Percentiles rank a stretch among this genome's conserved stretches.
These are phyloP conservation scores for Microcos paniculata DNA, from an alignment of 345 rosid species.

Conservation along the genomic window DNA sequence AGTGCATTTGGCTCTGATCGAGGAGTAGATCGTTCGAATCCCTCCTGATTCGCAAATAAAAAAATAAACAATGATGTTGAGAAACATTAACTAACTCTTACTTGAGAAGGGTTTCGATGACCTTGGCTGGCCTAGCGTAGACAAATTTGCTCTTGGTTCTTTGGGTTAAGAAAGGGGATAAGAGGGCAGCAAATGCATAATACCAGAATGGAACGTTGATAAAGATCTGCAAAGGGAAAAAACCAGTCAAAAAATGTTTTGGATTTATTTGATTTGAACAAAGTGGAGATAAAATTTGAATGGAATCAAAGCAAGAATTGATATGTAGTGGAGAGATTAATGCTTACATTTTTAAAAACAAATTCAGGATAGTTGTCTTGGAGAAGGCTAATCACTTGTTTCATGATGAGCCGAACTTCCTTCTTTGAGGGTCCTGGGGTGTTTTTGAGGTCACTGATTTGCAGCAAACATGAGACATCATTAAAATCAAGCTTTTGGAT, in stretches of 20 bases:
- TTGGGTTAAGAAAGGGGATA: conserved; percentile 44
- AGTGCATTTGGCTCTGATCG: not conserved
- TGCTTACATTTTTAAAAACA: conserved; percentile 44
- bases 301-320: not conserved
- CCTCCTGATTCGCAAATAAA: too few relatives aligned
- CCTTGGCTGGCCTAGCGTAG: conserved; percentile 42
- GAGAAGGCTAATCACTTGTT: conserved; percentile 40
- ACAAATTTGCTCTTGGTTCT: conserved; percentile 61
- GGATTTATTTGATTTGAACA: too few relatives aligned
- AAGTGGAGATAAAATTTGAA: not conserved
- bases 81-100: conserved; percentile 21
- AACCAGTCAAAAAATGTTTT: not conserved
- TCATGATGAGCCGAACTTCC: conserved; percentile 37
- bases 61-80: not conserved
- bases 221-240: conserved; percentile 36
- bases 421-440: conserved; percentile 44
- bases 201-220: conserved; percentile 68
- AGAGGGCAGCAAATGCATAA: conserved; percentile 29
- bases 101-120: conserved; percentile 53
- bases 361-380: conserved; percentile 63
- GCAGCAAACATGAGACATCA: conserved; percentile 39
- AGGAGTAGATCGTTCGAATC: too few relatives aligned
- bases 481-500: conserved; percentile 47
- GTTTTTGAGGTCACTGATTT: conserved; percentile 49
- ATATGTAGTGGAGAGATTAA: not conserved